Conservation (phyloP, 208 protist species). For the Zelonia costaricensis region DNA sequence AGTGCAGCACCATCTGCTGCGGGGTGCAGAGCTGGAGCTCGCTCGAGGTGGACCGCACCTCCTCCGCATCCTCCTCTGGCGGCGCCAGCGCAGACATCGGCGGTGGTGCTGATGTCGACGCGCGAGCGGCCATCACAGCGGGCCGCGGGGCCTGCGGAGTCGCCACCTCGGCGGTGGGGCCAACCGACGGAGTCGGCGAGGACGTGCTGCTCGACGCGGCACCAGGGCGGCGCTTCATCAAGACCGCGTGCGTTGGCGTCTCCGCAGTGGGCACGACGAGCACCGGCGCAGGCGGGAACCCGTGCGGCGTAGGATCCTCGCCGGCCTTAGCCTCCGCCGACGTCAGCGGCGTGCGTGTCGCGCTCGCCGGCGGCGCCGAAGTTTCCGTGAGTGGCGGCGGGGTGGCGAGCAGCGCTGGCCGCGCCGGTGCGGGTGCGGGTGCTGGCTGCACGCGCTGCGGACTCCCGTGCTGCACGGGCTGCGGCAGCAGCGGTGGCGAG, state of each 20-base stretch:
- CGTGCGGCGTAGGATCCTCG: constrained; percentile 13
- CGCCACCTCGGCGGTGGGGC: no score
- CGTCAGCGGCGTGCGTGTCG: background rate
- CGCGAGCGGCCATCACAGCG: background rate
- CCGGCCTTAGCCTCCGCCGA: constrained; percentile 7
- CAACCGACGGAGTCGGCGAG: no score
- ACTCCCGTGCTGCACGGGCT: no score
- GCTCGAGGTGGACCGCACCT: background rate
- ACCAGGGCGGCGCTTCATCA: constrained; percentile 4
- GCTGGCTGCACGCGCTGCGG: no score
- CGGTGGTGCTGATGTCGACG: background rate
- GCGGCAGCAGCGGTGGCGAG: no score
- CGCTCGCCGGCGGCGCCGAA: background rate
- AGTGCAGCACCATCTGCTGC: constrained; percentile 27
- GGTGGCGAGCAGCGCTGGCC: background rate
- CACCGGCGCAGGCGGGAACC: background rate
- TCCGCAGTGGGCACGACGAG: background rate
- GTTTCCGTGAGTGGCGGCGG: background rate
- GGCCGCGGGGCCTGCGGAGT: no score
- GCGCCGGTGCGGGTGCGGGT: no score
- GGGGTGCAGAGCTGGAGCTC: constrained; percentile 7
- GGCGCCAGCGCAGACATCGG: no score
- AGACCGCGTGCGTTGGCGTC: background rate
- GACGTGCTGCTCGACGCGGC: background rate
- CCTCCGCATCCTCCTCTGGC: background rate